A percentile compares a stretch with the other conserved stretches of the same genome.
Evolutionary conservation across 805 yeast genomes (phyloP).

Genomic region (Wickerhamomyces chaumierensis): DNA sequence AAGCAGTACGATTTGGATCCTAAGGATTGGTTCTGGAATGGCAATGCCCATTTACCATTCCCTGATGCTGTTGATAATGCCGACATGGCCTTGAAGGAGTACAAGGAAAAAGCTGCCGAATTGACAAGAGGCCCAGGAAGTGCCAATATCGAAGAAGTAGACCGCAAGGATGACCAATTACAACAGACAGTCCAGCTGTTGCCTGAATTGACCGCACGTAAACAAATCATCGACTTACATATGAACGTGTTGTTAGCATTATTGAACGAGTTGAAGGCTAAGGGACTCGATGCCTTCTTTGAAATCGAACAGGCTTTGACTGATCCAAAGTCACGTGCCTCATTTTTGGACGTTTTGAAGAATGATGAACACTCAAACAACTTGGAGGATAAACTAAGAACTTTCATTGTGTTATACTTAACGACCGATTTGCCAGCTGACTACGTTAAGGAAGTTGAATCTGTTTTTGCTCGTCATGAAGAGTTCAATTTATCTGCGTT

Average conservation of each 20-base stretch:
- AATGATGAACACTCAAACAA: slow-evolving; percentile 41
- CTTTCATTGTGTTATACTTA: slow-evolving; percentile 71
- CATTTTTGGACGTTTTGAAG: slow-evolving; percentile 48
- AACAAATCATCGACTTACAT: slow-evolving; percentile 86
- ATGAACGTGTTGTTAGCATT: slow-evolving; percentile 88
- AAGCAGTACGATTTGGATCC: slow-evolving; percentile 85
- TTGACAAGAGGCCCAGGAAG: slow-evolving; percentile 50
- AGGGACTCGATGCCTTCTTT: slow-evolving; percentile 80
- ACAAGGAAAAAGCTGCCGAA: slow-evolving; percentile 81
- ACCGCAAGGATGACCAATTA: slow-evolving; percentile 41
- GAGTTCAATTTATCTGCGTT: slow-evolving; percentile 55
- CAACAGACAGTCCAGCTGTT: slow-evolving; percentile 82
- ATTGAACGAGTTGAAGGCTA: slow-evolving; percentile 73
- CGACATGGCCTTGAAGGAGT: slow-evolving; percentile 67
- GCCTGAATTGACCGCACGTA: slow-evolving; percentile 86
- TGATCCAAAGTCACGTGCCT: slow-evolving; percentile 40
- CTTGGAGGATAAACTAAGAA: slow-evolving; percentile 76
- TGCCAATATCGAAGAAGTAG: slow-evolving; percentile 63
- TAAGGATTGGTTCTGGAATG: slow-evolving; percentile 83
- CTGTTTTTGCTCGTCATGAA: slow-evolving; percentile 40
- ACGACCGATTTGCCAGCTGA: slow-evolving; percentile 38
- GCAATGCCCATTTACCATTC: slow-evolving; percentile 79
- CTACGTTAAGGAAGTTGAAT: slow-evolving; percentile 50
- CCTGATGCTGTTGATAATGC: slow-evolving; percentile 99
- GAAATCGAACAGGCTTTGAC: slow-evolving; percentile 83